phyloP scores from a whole-genome alignment of 1,284 basidiomycete genomes.

The Pulchroboletus neoregius region DNA sequence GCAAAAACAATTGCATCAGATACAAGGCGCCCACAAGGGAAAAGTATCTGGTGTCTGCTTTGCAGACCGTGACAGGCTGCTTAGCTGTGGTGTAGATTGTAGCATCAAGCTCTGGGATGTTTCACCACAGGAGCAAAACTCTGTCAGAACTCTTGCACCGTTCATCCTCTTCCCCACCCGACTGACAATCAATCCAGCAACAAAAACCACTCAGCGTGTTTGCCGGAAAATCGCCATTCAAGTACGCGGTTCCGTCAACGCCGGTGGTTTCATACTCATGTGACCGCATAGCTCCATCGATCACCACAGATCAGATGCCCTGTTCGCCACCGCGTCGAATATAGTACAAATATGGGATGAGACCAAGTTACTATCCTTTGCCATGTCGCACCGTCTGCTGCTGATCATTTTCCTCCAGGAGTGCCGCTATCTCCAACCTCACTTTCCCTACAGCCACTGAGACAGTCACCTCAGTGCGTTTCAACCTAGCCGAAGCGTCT shows the following conservation, averaged over 20 bases:
- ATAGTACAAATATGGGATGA: slow-evolving; percentile 98
- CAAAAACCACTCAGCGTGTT: slow-evolving; percentile 70
- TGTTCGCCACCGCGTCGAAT: slow-evolving; percentile 94
- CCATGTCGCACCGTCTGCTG: neutral
- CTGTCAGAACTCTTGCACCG: slow-evolving; percentile 13
- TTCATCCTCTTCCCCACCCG: neutral
- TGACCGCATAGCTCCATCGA: slow-evolving; percentile 72
- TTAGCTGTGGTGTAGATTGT: slow-evolving; percentile 91
- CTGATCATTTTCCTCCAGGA: slow-evolving; percentile 39
- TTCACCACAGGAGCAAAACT: slow-evolving; percentile 23
- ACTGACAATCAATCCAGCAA: slow-evolving; percentile 26
- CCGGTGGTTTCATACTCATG: slow-evolving; percentile 5
- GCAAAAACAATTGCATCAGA: slow-evolving; percentile 61
- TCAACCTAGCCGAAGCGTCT: slow-evolving; percentile 92
- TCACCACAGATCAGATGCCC: slow-evolving; percentile 81
- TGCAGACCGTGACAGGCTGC: slow-evolving; percentile 61
- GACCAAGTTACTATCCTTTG: slow-evolving; percentile 56
- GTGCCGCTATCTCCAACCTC: slow-evolving; percentile 74
- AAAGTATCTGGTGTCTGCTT: slow-evolving; percentile 88
- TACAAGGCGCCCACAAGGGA: slow-evolving; percentile 85
- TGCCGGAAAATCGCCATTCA: slow-evolving; percentile 82
- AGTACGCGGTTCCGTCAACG: slow-evolving; percentile 38
- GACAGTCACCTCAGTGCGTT: slow-evolving; percentile 83
- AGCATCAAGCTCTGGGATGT: slow-evolving; percentile 89
- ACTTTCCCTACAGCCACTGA: slow-evolving; percentile 82